Evolutionary conservation across 2,329 filamentous ascomycete species (phyloP).

Genomic region (Graphilbum ipis-grandicollis): DNA sequence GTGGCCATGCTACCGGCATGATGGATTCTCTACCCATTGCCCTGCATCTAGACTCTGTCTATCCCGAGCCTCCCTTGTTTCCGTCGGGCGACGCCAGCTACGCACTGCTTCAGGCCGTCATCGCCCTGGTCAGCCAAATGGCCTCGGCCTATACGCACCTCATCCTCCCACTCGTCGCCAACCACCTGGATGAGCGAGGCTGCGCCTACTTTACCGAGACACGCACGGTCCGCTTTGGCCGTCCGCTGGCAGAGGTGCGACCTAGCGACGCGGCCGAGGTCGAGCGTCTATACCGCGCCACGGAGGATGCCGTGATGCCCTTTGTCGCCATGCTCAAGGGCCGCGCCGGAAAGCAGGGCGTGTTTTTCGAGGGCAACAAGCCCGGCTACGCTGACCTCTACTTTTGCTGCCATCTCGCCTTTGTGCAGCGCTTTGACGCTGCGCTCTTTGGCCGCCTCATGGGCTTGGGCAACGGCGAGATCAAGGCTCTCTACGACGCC

Average conservation of each 20-base stretch:
- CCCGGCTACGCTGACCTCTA: neutral
- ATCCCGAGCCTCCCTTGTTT: neutral
- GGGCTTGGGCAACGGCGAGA: neutral
- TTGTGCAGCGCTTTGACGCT: neutral
- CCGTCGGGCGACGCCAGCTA: conserved; percentile 2
- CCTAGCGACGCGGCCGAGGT: neutral
- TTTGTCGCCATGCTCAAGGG: neutral
- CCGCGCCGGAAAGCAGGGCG: neutral
- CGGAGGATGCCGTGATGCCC: neutral
- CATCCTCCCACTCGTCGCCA: neutral
- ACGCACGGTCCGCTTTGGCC: neutral
- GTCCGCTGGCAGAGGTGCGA: conserved; percentile 1
- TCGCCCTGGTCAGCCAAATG: neutral
- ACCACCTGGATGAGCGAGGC: conserved; percentile 1
- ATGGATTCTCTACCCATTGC: conserved; percentile 1
- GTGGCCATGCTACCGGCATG: too few species aligned
- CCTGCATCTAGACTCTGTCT: neutral
- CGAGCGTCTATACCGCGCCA: neutral
- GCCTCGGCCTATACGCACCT: neutral
- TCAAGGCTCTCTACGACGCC: conserved; percentile 1
- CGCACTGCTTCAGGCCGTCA: neutral
- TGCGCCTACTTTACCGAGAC: neutral
- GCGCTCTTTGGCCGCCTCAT: neutral
- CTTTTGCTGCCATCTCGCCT: neutral
- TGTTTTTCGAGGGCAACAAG: conserved; percentile 1